These are phyloP conservation scores for Trebouxia sp. DNA, from an alignment of 139 green algal genomes.

Conservation along the genomic window DNA sequence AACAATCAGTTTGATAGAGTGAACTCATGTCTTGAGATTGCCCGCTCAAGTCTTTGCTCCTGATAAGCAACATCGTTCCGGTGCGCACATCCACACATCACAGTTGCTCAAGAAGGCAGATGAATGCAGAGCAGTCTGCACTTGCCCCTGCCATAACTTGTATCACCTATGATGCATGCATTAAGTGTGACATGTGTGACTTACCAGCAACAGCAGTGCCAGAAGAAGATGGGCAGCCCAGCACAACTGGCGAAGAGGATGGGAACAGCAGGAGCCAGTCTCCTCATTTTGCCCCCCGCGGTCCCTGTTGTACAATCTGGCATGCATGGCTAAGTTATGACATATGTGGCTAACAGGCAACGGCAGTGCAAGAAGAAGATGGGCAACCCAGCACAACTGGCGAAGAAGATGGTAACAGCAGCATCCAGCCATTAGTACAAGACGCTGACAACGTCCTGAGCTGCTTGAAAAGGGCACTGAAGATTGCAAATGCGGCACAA, in stretches of 20 bases:
- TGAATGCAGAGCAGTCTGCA: slow-evolving; percentile 83
- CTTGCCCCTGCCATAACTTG: no score
- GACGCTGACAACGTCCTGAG: slow-evolving; percentile 72
- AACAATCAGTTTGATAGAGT: no score
- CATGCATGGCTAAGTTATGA: neutral
- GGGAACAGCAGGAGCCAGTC: slow-evolving; percentile 26
- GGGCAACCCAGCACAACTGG: neutral
- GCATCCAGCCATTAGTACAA: slow-evolving; percentile 42
- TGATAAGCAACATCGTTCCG: slow-evolving; percentile 81
- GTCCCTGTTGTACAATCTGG: neutral
- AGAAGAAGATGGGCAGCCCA: neutral
- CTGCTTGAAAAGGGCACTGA: slow-evolving; percentile 80
- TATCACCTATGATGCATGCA: neutral
- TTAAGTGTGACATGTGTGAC: neutral
- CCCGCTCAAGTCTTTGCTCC: slow-evolving; percentile 69
- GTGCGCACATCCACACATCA: slow-evolving; percentile 81
- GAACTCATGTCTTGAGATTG: no score
- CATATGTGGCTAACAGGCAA: neutral
- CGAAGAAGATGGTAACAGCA: neutral
- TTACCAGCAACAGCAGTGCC: neutral
- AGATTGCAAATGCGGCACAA: slow-evolving; percentile 78
- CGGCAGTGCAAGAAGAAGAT: neutral
- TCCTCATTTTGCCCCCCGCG: no score
- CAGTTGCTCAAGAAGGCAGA: slow-evolving; percentile 87
- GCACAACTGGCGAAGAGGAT: neutral